Base-by-base conservation (phyloP, 1,139 yeast species). In the Geotrichum carabidarum region DNA sequence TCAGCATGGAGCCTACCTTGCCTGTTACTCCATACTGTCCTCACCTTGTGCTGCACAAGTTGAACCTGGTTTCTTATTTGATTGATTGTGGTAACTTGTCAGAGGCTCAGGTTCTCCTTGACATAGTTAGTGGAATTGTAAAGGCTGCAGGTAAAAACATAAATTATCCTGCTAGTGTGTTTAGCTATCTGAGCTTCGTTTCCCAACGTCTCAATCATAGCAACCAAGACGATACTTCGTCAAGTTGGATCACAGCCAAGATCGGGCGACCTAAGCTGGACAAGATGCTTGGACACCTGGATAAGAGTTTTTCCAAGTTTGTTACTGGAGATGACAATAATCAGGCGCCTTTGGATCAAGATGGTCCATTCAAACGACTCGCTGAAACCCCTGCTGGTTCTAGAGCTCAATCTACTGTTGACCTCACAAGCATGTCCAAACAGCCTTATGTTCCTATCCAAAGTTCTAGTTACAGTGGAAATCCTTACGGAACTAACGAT, bases 251-350 rank as follows among this genome's bases (percentile, higher is more conserved):
- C 60, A 77, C 83, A 31, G 72, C 80, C 42, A 82, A 80, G 74
- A 77, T 86, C 37, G 77, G 86, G 37, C 83, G 83, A 65, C 95
- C 94, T 12, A 86, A 85, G 62, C 74, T 90, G 57, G 95, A 90
- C 63, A 85, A 82, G 65, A 84, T 90, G 57, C 86, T 95, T 94
- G 93, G 91, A 7, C 90, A 86, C 50, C 74, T 90, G 59, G 95
- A 89, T 67, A 82, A 81, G 63, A 79, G 84, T 12, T 81, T 84
- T 65, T 82, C 81, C 64, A 89, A 89, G 68, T 88, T 91, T 67
- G 93, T 93, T 59, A 88, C 96, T 2, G 99, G 98, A 12, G 96
- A 88, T 52, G 91, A 84, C 43, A 69, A 70, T 22, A 62, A 60
- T 1, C 63, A 60, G 12, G 58, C 57, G 68, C 71, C 72, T 8